phyloP scores from a whole-genome alignment of 2,329 filamentous ascomycete species.

The Geosmithia flava region DNA sequence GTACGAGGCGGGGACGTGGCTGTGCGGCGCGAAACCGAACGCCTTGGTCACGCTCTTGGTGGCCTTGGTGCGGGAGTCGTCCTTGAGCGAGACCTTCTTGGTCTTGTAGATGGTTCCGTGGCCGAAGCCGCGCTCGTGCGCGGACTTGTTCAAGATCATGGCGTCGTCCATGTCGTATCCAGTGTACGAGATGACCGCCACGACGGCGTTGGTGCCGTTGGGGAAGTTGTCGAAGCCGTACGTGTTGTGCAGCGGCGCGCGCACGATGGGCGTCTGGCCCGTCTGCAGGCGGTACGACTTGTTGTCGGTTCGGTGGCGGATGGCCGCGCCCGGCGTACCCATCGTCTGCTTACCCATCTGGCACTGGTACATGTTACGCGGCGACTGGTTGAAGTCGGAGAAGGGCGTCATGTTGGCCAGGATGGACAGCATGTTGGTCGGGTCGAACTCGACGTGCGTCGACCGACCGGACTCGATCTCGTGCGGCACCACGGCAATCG shows the following conservation, averaged over 20 bases:
- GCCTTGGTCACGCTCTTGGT: constrained; percentile 63
- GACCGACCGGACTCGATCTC: constrained; percentile 82
- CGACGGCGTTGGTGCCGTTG: constrained; percentile 88
- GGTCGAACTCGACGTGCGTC: constrained; percentile 87
- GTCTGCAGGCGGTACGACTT: constrained; percentile 92
- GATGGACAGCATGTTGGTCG: constrained; percentile 95
- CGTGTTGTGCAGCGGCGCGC: constrained; percentile 84
- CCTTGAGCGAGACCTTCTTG: constrained; percentile 78
- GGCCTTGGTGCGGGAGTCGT: constrained; percentile 57
- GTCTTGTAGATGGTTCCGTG: constrained; percentile 97
- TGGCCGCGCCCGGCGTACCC: constrained; percentile 83
- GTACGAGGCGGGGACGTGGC: constrained; percentile 57
- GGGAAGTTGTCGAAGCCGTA: constrained; percentile 98
- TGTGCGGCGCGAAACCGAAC: constrained; percentile 80
- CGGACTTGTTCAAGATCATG: constrained; percentile 98
- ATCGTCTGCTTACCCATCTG: constrained; percentile 99
- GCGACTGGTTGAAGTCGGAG: constrained; percentile 97
- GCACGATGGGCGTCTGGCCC: constrained; percentile 87
- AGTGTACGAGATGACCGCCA: constrained; percentile 96
- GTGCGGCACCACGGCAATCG: constrained; percentile 79
- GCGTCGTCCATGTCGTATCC: constrained; percentile 99
- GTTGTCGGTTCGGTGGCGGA: constrained; percentile 87
- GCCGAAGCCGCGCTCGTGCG: constrained; percentile 90
- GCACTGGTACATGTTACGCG: constrained; percentile 98
- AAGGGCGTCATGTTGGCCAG: constrained; percentile 98